phyloP scores from a whole-genome alignment of 805 yeast genomes.

The Danielia oregonensis region DNA sequence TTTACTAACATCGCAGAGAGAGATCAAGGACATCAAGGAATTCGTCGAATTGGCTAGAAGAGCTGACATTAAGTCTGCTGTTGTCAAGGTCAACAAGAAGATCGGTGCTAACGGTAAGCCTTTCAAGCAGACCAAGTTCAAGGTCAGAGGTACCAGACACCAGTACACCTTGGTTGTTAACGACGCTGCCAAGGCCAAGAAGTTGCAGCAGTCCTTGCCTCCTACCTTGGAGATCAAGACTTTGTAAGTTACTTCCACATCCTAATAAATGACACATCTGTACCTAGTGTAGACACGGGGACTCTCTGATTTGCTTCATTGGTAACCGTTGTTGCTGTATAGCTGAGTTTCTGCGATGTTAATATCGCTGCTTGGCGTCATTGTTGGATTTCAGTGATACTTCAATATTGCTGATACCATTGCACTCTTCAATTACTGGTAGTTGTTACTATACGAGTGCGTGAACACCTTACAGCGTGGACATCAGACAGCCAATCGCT shows the following conservation, averaged over 20 bases:
- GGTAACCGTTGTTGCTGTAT: no score
- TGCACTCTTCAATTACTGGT: no score
- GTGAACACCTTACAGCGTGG: no score
- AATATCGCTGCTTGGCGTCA: no score
- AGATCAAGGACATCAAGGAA: constrained; percentile 95
- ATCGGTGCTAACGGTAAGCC: constrained; percentile 76
- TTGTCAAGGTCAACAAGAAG: constrained; percentile 90
- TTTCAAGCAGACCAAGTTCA: constrained; percentile 95
- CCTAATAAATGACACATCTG: constrained; percentile 1
- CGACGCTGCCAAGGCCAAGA: constrained; percentile 96
- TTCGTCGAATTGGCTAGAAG: constrained; percentile 96
- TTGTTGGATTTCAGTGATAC: no score
- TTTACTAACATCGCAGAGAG: constrained; percentile 39
- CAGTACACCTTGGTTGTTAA: constrained; percentile 93
- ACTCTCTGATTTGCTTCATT: no score
- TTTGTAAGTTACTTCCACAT: constrained; percentile 31
- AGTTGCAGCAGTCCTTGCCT: constrained; percentile 95
- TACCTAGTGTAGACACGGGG: neutral
- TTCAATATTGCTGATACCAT: no score
- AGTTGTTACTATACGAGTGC: no score
- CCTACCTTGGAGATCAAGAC: constrained; percentile 76
- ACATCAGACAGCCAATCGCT: no score
- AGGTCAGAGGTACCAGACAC: constrained; percentile 94
- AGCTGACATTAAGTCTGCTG: constrained; percentile 89
- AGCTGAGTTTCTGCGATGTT: no score